Percentiles rank a stretch among this genome's conserved stretches.
These are phyloP conservation scores for Cydonia oblonga DNA, from an alignment of 331 rosid species.

Conservation along the genomic window DNA sequence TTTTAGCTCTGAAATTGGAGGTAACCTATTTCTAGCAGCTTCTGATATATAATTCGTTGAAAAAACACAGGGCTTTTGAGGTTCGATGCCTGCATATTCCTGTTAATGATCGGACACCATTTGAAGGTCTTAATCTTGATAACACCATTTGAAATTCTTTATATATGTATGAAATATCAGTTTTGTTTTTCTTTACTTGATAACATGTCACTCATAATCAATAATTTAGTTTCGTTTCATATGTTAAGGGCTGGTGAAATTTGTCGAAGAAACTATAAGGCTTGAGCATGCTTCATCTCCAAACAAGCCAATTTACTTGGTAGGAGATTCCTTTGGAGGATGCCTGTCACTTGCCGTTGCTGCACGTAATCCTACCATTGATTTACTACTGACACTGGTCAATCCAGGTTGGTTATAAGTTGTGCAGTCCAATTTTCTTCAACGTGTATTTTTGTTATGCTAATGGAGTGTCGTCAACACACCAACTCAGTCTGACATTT, in stretches of 20 bases:
- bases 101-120: slow-evolving; percentile 62
- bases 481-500: slow-evolving; percentile 19
- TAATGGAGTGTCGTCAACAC: slow-evolving; percentile 8
- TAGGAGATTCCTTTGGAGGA: slow-evolving; percentile 97
- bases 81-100: slow-evolving; percentile 91
- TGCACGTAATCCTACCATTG: slow-evolving; percentile 74
- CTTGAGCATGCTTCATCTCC: slow-evolving; percentile 60
- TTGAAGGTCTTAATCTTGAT: slow-evolving; percentile 54
- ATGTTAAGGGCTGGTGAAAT: slow-evolving; percentile 65
- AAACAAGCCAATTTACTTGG: slow-evolving; percentile 79
- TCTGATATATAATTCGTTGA: not conserved
- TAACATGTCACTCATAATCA: not conserved
- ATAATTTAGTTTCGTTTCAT: slow-evolving; percentile 2
- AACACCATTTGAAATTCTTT: not conserved
- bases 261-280: slow-evolving; percentile 68
- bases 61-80: slow-evolving; percentile 62
- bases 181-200: not conserved
- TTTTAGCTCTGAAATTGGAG: not conserved
- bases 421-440: slow-evolving; percentile 1
- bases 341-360: slow-evolving; percentile 93
- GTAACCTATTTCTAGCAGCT: not conserved
- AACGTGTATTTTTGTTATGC: not conserved
- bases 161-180: not conserved
- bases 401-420: slow-evolving; percentile 59
- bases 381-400: slow-evolving; percentile 51